Conservation (phyloP, 192 early-diverging fungal genomes). For the Podochytrium sp. region DNA sequence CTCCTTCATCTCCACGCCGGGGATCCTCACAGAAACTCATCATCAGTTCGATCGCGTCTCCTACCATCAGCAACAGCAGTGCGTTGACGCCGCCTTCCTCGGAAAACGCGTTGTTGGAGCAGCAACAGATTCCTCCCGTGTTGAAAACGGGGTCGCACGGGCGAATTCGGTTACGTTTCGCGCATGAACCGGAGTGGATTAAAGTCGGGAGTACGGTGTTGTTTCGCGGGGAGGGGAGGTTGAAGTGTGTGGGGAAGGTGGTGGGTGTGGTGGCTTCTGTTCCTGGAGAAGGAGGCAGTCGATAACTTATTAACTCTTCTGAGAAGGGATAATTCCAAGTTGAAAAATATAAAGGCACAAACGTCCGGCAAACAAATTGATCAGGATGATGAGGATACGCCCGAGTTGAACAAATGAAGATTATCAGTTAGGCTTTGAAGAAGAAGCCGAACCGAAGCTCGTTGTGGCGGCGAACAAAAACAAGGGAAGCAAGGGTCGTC, state of each 20-base stretch:
- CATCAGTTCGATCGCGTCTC: neutral
- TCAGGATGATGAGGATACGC: constrained; percentile 80
- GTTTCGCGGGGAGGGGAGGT: constrained; percentile 63
- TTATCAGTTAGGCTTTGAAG: constrained; percentile 71
- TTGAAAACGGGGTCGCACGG: constrained; percentile 52
- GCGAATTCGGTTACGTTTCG: constrained; percentile 56
- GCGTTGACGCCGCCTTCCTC: neutral
- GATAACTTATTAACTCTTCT: neutral
- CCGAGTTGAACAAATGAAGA: constrained; percentile 85
- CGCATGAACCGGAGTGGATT: constrained; percentile 66
- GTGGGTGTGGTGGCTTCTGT: constrained; percentile 23
- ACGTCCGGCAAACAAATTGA: too few species aligned
- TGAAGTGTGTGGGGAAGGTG: constrained; percentile 75
- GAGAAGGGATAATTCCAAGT: too few species aligned
- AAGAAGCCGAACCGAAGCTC: constrained; percentile 74
- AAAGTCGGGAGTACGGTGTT: constrained; percentile 60
- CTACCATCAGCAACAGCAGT: neutral
- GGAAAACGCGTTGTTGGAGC: neutral
- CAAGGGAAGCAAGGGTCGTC: constrained; percentile 85
- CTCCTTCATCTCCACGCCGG: constrained; percentile 22
- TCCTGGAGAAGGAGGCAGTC: neutral
- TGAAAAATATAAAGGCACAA: too few species aligned
- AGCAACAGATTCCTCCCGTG: neutral
- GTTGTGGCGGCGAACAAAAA: constrained; percentile 89
- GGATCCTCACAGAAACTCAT: constrained; percentile 10